Evolutionary conservation across 202 grass and related monocot genomes (phyloP), one percentile per base, ranked within the genome.

Genomic region (Panicum virgatum): DNA sequence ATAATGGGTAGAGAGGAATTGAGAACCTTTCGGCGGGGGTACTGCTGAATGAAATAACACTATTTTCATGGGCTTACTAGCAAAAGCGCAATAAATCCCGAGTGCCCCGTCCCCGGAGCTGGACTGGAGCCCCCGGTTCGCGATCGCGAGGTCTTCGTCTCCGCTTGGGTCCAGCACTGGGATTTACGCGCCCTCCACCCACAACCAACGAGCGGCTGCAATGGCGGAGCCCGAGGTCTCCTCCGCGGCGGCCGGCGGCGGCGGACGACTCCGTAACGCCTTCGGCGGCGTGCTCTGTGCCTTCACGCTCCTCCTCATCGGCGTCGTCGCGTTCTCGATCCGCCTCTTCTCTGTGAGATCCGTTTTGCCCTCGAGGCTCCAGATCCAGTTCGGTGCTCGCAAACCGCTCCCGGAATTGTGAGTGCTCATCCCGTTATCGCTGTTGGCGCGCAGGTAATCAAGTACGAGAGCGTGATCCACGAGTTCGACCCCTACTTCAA

Each of bases 401-500:
- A 0, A 51, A 59, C 14, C 8, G 75, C 59, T 65, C 44, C 73
- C 18, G 5, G 45, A 88, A 82, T 52, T 62, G 52, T 19, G 27
- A 38, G 13, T 54, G 4, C 26, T 86, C 20, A 83, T 62, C 9
- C 9, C 15, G 77, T 43, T 40, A 7, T 57, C 14, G 12, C n/a
- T 18, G 52, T 75, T 85, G 65, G 71, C 23, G 53, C 53, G 46
- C 86, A 99, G 97, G 97, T 99, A 2, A 99, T 99, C 62, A 99
- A 97, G 86, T 99, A 99, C 51, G 97, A 99, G 85, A 99, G 97
- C 72, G 97, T 99, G 91, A 99, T 99, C 85, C 97, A 99, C 81
- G 97, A 99, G 79, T 99, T 99, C 86, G 97, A 99, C 80, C 97
- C 97, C 48, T 99, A 99, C 86, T 99, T 99, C 88, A 99, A 99